phyloP scores from a whole-genome alignment of 2,329 filamentous ascomycete species.

The Calonectria hawksworthii region DNA sequence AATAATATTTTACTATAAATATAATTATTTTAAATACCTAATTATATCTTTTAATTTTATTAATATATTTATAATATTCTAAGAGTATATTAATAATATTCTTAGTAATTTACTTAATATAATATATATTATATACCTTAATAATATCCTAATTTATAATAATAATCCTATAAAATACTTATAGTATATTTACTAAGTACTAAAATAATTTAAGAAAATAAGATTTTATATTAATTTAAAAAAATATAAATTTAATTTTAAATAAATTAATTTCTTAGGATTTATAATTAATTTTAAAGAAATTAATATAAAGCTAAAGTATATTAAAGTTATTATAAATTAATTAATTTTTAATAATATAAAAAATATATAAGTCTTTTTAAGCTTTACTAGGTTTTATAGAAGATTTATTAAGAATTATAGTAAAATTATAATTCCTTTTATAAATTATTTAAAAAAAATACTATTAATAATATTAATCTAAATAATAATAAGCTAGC shows the following conservation, averaged over 20 bases:
- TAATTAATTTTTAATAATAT: not conserved
- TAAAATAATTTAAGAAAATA: not conserved
- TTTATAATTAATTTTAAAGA: not conserved
- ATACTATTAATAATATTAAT: not conserved
- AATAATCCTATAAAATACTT: not conserved
- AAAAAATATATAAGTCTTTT: not conserved
- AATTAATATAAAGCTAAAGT: not conserved
- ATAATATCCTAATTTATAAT: not conserved
- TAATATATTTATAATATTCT: not conserved
- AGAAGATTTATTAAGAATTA: not conserved
- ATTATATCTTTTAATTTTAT: not conserved
- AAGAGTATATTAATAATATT: not conserved
- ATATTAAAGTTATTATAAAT: not conserved
- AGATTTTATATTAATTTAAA: not conserved
- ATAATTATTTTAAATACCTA: not conserved
- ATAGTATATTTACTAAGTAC: not conserved
- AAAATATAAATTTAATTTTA: not conserved
- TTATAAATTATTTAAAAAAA: not conserved
- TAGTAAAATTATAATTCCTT: not conserved
- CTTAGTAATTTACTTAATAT: not conserved
- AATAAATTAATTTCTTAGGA: not conserved
- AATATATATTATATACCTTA: not conserved
- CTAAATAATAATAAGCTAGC: not conserved
- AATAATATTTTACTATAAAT: not conserved
- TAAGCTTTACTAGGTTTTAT: not conserved